Percentiles rank a stretch among this genome's conserved stretches.
Conservation (phyloP, 1,284 basidiomycete genomes). For the Ustilago crameri region DNA sequence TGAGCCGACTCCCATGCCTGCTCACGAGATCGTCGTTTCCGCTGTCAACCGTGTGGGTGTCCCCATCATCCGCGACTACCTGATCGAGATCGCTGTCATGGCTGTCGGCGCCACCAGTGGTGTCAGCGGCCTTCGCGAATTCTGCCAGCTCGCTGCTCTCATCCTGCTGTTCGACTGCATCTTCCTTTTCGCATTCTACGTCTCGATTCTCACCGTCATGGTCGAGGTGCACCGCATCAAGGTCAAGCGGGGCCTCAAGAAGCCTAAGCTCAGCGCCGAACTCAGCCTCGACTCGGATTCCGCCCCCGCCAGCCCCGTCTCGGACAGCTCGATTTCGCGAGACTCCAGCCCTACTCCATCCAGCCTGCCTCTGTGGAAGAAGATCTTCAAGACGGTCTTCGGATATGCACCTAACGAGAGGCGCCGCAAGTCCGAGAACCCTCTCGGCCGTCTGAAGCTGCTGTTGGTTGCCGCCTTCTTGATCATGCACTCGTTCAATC, state of each 20-base stretch:
- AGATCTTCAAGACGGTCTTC: slow-evolving; percentile 49
- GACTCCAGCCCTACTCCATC: slow-evolving; percentile 38
- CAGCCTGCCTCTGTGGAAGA: slow-evolving; percentile 52
- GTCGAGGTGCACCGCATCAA: slow-evolving; percentile 81
- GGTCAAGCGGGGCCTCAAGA: slow-evolving; percentile 71
- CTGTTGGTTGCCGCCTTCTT: slow-evolving; percentile 75
- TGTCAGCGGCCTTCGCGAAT: slow-evolving; percentile 90
- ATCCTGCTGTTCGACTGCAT: slow-evolving; percentile 87
- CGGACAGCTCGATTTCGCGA: slow-evolving; percentile 43
- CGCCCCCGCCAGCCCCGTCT: slow-evolving; percentile 46
- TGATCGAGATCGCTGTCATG: slow-evolving; percentile 89
- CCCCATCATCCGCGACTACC: slow-evolving; percentile 89
- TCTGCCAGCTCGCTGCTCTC: slow-evolving; percentile 91
- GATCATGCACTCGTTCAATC: slow-evolving; percentile 75
- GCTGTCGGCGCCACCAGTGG: slow-evolving; percentile 85
- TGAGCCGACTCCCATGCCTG: slow-evolving; percentile 73
- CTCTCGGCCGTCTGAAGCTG: slow-evolving; percentile 88
- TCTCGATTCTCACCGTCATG: slow-evolving; percentile 89
- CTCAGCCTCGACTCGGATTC: slow-evolving; percentile 62
- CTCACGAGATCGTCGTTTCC: slow-evolving; percentile 84
- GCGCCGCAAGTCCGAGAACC: slow-evolving; percentile 74
- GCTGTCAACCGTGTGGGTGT: slow-evolving; percentile 83
- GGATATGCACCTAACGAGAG: slow-evolving; percentile 73
- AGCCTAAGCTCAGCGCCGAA: slow-evolving; percentile 55
- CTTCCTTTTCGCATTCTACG: slow-evolving; percentile 88